Conservation (phyloP, 768 basidiomycete species). For the Leucocoprinus birnbaumii region DNA sequence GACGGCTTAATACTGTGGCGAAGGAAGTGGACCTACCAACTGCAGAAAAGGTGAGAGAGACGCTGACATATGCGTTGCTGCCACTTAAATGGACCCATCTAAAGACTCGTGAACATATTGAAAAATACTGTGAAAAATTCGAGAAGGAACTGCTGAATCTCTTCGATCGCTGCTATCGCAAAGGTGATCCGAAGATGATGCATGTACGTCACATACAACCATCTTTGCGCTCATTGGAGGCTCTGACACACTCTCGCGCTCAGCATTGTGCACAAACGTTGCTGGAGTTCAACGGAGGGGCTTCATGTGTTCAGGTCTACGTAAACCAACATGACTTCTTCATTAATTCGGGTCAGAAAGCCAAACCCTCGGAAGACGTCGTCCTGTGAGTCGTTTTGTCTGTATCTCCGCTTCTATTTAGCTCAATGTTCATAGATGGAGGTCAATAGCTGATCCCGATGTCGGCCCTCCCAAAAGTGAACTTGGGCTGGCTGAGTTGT, state of each 20-base stretch:
- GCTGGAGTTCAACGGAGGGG: conserved; percentile 96
- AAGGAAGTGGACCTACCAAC: conserved; percentile 90
- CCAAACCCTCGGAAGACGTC: conserved; percentile 51
- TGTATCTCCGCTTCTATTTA: not conserved
- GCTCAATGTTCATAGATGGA: conserved; percentile 60
- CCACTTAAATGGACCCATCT: not conserved
- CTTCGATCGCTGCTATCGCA: conserved; percentile 94
- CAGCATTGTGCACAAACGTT: conserved; percentile 97
- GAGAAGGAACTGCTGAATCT: conserved; percentile 97
- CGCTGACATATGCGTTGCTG: not conserved
- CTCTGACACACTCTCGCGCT: conserved; percentile 1
- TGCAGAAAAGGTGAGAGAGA: conserved; percentile 72
- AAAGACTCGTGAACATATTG: conserved; percentile 87
- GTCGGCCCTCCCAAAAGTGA: conserved; percentile 74
- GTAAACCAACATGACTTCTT: conserved; percentile 99
- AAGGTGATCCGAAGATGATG: conserved; percentile 99
- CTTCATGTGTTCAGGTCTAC: conserved; percentile 96
- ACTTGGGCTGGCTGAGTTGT: conserved; percentile 73
- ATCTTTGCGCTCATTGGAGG: not conserved
- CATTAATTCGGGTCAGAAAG: conserved; percentile 84
- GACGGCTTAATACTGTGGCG: conserved; percentile 82
- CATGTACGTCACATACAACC: conserved; percentile 52
- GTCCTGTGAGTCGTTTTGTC: conserved; percentile 40
- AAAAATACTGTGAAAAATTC: conserved; percentile 97
- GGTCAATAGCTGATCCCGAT: conserved; percentile 74